Conservation (phyloP, 441 rosid species). For the Aquilaria agallochum region DNA sequence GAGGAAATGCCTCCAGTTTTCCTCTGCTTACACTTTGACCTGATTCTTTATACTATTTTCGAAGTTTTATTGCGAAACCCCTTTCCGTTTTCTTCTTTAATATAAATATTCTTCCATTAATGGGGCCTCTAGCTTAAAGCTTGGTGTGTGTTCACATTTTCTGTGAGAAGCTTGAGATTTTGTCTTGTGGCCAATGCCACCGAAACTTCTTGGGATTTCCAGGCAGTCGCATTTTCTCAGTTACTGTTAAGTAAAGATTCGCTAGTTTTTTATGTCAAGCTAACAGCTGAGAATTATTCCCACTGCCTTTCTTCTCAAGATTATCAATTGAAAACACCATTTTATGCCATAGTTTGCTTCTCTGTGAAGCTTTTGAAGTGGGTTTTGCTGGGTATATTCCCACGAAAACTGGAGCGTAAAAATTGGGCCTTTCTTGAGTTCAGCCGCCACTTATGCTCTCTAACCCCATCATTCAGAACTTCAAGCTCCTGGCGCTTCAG, state of each 20-base stretch:
- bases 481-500: conserved; percentile 6
- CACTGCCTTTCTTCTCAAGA: conserved; percentile 44
- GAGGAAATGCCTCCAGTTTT: conserved; percentile 4
- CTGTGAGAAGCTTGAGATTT: no score
- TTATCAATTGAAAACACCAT: conserved; percentile 32
- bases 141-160: no score
- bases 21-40: conserved; percentile 7
- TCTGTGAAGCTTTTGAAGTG: conserved; percentile 16
- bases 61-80: no score
- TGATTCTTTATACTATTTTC: neutral
- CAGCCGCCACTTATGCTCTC: conserved; percentile 15
- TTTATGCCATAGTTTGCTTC: conserved; percentile 5
- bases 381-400: conserved; percentile 15
- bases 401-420: conserved; percentile 6
- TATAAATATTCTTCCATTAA: no score
- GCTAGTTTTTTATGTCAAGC: conserved; percentile 13
- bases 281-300: conserved; percentile 39
- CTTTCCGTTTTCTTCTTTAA: no score
- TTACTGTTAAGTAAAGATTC: conserved; percentile 12
- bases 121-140: no score
- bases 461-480: neutral
- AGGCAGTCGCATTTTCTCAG: no score
- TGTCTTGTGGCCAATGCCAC: no score
- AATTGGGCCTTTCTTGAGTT: conserved; percentile 9
- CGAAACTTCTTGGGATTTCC: no score